Base-by-base conservation (phyloP, 2,329 filamentous ascomycete species). In the Ilyonectria robusta region DNA sequence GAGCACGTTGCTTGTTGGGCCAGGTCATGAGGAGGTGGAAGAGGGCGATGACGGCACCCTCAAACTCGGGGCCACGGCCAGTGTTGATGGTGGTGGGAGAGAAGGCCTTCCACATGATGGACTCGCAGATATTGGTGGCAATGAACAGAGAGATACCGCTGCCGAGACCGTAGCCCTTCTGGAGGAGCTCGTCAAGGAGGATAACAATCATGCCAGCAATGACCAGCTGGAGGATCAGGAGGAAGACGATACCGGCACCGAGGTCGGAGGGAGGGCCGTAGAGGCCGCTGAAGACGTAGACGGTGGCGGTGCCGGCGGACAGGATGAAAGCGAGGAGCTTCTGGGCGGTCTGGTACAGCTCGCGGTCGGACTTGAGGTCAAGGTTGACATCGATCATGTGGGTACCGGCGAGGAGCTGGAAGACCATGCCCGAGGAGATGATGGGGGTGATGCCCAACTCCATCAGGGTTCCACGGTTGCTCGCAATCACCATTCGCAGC, bases 331-430 rank as follows among this genome's bases (percentile, higher is more conserved):
- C 96, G 79, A 97, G 95, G 73, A 97, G 93, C 88, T 99, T 99
- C 89, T 99, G 96, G 63, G 97, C 96, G 72, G 95, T 99, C 88
- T 99, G 96, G 91, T 99, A 99, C 73, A 99, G 92, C 88, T 99
- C 96, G 85, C 96, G 96, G 85, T 99, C 96, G 83, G 95, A 96
- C 90, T 99, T 99, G 84, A 98, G 92, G 89, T 99, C 96, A 78
- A 99, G 93, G 90, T 99, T 98, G 88, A 99, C 95, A 83, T 99
- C 96, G 85, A 99, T 98, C 87, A 98, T 93, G 89, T 99, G 96
- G 83, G 96, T 99, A 81, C 96, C 96, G 80, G 96, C 96, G 74
- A 99, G 93, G 79, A 99, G 95, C 92, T 99, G 96, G 91, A 99
- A 99, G 79, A 99, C 94, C 96, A 99, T 99, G 85, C 96, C 96